phyloP scores from a whole-genome alignment of 2,329 filamentous ascomycete species.

The Pyrenochaeta sp. region DNA sequence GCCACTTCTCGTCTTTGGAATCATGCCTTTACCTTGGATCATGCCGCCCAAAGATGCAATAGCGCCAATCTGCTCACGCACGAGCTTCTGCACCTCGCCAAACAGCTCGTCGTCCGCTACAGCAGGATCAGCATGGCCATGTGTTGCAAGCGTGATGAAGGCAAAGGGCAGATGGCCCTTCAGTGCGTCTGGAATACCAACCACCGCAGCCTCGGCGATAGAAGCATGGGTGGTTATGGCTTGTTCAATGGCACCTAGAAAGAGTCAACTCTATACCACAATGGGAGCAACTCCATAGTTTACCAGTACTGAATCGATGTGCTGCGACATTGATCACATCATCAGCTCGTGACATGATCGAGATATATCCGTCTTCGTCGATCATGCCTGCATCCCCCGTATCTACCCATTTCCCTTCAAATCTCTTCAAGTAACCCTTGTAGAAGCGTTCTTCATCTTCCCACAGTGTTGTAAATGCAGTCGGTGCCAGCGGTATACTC shows the following conservation, averaged over 20 bases:
- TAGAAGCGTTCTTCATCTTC: slow-evolving; percentile 87
- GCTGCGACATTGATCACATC: slow-evolving; percentile 97
- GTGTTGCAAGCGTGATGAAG: slow-evolving; percentile 73
- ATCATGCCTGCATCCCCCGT: slow-evolving; percentile 91
- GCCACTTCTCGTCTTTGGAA: slow-evolving; percentile 90
- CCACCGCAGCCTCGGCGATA: slow-evolving; percentile 84
- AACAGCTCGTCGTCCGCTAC: slow-evolving; percentile 60
- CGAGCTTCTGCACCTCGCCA: slow-evolving; percentile 73
- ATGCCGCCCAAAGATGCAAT: slow-evolving; percentile 88
- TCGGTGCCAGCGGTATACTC: slow-evolving; percentile 81
- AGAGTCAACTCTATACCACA: slow-evolving; percentile 12
- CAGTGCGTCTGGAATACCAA: slow-evolving; percentile 82
- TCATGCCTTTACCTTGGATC: slow-evolving; percentile 84
- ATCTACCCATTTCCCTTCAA: slow-evolving; percentile 83
- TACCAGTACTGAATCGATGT: slow-evolving; percentile 87
- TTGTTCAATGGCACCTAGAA: slow-evolving; percentile 83
- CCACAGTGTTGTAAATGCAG: slow-evolving; percentile 86
- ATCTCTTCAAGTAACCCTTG: slow-evolving; percentile 82
- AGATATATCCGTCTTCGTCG: slow-evolving; percentile 73
- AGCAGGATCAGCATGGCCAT: slow-evolving; percentile 61
- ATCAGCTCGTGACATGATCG: slow-evolving; percentile 73
- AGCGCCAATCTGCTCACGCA: slow-evolving; percentile 83
- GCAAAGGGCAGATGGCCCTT: slow-evolving; percentile 95
- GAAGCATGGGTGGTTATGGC: slow-evolving; percentile 81
- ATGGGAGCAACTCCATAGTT: slow-evolving; percentile 28